These are phyloP conservation scores for Hansenula sp. DNA, from an alignment of 1,139 yeast genomes.

Conservation along the genomic window DNA sequence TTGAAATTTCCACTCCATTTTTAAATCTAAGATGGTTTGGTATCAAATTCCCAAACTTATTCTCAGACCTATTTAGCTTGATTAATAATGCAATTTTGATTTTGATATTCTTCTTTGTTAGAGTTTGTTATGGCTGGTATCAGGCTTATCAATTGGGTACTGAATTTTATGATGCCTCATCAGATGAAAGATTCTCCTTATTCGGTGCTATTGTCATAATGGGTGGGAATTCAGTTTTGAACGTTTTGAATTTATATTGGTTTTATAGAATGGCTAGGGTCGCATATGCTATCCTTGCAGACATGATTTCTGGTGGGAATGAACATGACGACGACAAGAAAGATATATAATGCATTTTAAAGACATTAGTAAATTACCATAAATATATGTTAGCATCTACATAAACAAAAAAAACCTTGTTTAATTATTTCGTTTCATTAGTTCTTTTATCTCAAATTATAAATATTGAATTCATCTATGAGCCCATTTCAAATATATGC, in stretches of 20 bases:
- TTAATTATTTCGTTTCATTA: not conserved
- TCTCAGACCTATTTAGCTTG: slow-evolving; percentile 47
- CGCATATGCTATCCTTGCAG: slow-evolving; percentile 38
- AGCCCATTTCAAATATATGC: too few relatives aligned
- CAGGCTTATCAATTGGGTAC: slow-evolving; percentile 52
- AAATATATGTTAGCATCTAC: not conserved
- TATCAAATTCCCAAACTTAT: slow-evolving; percentile 59
- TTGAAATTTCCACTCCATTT: slow-evolving; percentile 92
- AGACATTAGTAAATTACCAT: not conserved
- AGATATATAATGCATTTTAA: slow-evolving; percentile 14
- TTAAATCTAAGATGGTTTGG: slow-evolving; percentile 92
- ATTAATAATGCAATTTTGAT: slow-evolving; percentile 72
- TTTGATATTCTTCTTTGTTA: slow-evolving; percentile 64
- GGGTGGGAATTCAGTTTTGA: slow-evolving; percentile 59
- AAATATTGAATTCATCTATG: too few relatives aligned
- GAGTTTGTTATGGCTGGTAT: slow-evolving; percentile 88
- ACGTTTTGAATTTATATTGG: slow-evolving; percentile 71
- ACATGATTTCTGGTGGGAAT: slow-evolving; percentile 19
- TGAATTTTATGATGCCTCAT: slow-evolving; percentile 44
- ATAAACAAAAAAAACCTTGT: not conserved
- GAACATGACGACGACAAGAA: slow-evolving; percentile 21
- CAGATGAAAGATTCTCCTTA: slow-evolving; percentile 39
- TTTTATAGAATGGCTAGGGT: slow-evolving; percentile 79
- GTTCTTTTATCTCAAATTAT: too few relatives aligned
- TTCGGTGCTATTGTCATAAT: slow-evolving; percentile 49